Evolutionary conservation across 768 basidiomycete species (phyloP).

Genomic region (Porphyrellus cyaneotinctus): DNA sequence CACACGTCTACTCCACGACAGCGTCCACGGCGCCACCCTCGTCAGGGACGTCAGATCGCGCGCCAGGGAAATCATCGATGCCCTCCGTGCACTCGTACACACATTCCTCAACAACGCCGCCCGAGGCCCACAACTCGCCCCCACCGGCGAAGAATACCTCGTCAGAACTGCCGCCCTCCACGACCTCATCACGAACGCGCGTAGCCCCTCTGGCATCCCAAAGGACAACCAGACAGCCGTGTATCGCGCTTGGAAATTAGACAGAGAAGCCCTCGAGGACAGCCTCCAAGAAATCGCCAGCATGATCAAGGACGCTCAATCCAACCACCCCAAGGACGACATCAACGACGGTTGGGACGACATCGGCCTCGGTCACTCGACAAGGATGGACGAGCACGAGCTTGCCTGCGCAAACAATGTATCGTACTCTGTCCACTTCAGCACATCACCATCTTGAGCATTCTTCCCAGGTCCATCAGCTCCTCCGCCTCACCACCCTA

Average conservation of each 20-base stretch:
- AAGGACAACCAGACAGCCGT: slow-evolving; percentile 57
- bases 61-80: slow-evolving; percentile 40
- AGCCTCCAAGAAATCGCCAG: slow-evolving; percentile 53
- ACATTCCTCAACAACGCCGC: slow-evolving; percentile 39
- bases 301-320: slow-evolving; percentile 43
- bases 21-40: slow-evolving; percentile 44
- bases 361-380: slow-evolving; percentile 43
- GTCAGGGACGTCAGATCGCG: slow-evolving; percentile 39
- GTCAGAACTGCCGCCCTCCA: slow-evolving; percentile 58
- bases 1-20: slow-evolving; percentile 38
- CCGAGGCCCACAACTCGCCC: slow-evolving; percentile 11
- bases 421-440: slow-evolving; percentile 8
- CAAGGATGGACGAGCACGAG: slow-evolving; percentile 47
- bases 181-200: slow-evolving; percentile 51
- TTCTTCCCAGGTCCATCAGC: slow-evolving; percentile 49
- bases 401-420: slow-evolving; percentile 60
- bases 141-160: slow-evolving; percentile 45
- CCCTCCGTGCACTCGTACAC: slow-evolving; percentile 42
- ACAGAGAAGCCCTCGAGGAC: slow-evolving; percentile 59
- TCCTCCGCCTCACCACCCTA: slow-evolving; percentile 56
- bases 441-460: slow-evolving; percentile 1
- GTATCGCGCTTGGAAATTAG: slow-evolving; percentile 44
- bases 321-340: slow-evolving; percentile 21
- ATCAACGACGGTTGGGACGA: slow-evolving; percentile 63
- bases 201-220: slow-evolving; percentile 47